Percentiles rank a stretch among this genome's conserved stretches.
phyloP scores from a whole-genome alignment of 2,329 filamentous ascomycete genomes.

The Akanthomyces muscarius region DNA sequence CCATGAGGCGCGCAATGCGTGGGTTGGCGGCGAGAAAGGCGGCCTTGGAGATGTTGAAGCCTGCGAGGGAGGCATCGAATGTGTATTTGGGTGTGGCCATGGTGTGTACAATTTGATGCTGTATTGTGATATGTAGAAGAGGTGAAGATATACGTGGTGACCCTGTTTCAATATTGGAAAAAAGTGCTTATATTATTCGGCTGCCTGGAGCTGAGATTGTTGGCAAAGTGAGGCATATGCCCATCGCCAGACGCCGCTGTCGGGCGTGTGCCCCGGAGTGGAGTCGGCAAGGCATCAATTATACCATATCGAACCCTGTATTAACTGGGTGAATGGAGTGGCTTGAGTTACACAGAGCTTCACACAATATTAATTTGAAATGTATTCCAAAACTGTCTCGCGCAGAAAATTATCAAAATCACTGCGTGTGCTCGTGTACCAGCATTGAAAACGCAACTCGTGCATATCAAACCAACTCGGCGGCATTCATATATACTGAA shows the following conservation, averaged over 20 bases:
- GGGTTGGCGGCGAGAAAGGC: conserved; percentile 19
- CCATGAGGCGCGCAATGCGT: conserved; percentile 21
- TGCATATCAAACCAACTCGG: neutral
- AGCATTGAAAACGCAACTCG: neutral
- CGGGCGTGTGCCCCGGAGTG: neutral
- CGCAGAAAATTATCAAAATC: conserved; percentile 18
- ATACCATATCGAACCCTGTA: neutral
- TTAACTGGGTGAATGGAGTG: neutral
- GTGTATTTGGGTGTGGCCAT: conserved; percentile 16
- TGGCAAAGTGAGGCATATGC: conserved; percentile 11
- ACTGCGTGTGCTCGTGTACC: neutral
- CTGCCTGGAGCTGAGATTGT: conserved; percentile 21
- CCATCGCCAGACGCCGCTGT: neutral
- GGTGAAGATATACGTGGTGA: neutral
- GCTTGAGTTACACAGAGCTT: neutral
- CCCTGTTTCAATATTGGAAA: neutral
- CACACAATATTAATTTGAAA: conserved; percentile 12
- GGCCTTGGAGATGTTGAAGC: conserved; percentile 12
- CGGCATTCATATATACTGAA: neutral
- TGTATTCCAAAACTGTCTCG: neutral
- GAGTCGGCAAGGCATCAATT: conserved; percentile 9
- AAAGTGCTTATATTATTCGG: neutral
- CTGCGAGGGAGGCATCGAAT: conserved; percentile 17
- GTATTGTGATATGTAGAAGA: too few relatives aligned
- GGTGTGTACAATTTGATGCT: neutral